Evolutionary conservation across 1,284 basidiomycete species (phyloP), one percentile per base, ranked within the genome.

Genomic region (Malassezia psittaci): DNA sequence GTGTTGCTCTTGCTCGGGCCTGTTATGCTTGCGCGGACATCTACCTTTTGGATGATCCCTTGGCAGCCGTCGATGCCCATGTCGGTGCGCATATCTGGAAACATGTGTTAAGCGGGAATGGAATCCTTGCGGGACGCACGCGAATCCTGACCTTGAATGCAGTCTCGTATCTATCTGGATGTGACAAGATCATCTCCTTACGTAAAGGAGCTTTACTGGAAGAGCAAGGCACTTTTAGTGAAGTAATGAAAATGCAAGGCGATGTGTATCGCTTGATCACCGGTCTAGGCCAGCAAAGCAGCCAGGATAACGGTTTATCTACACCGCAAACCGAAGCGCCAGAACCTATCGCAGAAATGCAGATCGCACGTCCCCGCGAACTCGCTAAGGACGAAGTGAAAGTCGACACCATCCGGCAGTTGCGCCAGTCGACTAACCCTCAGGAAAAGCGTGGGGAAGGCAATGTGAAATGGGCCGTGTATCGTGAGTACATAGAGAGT

Each of bases 131-230:
- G 18, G 47, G 37, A 36, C 93, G 93, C 76, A 89, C 89, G 5
- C 81, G 91, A 24, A 81, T 96, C 48, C 77, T 96, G 3, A 88
- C 91, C 56, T 93, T 90, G 18, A 91, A 96, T 76, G 85, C 85
- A 44, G 84, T 96, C 39, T 82, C 88, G 15, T 91, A 87, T 71
- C 79, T 91, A 47, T 81, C 82, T 46, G 80, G 89, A 56, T 86
- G 88, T 47, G 86, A 94, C 71, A 80, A 86, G 59, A 79, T 96
- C 32, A 76, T 83, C 52, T 89, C 86, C 76, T 77, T 96, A 34
- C 85, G 88, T 19, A 81, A 83, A 16, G 58, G 58, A 35, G 5
- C 15, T 12, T 42, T 60, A 16, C 19, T 57, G 33, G 51, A 56
- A 10, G 90, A 96, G 77, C 79, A 78, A 38, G 87, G 87, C 4